Evolutionary conservation across 2,329 filamentous ascomycete genomes (phyloP).

Genomic region (Teratosphaeria destructans): DNA sequence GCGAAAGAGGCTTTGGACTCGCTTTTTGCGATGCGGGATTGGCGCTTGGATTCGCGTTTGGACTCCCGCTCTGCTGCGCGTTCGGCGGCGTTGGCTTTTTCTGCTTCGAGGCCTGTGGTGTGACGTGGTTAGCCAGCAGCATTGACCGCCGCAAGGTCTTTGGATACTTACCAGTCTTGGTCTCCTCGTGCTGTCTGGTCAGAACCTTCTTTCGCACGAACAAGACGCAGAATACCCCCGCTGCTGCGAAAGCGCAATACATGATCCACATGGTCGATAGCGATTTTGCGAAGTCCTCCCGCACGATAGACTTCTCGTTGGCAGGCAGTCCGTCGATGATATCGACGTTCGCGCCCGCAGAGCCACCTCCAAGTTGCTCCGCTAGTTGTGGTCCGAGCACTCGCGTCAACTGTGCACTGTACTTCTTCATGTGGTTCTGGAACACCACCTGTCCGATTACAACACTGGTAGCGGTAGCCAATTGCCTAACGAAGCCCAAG

Average conservation of each 20-base stretch:
- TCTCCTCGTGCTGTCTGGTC: constrained; percentile 35
- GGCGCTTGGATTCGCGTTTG: constrained; percentile 10
- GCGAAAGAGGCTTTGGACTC: background rate
- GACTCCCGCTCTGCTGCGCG: constrained; percentile 15
- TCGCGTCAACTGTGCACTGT: constrained; percentile 38
- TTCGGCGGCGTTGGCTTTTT: constrained; percentile 27
- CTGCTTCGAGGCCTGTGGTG: constrained; percentile 25
- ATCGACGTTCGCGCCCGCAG: constrained; percentile 51
- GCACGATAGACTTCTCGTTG: constrained; percentile 33
- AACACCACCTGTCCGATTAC: constrained; percentile 71
- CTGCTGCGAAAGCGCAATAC: constrained; percentile 32
- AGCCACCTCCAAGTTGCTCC: constrained; percentile 44
- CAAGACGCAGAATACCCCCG: constrained; percentile 30
- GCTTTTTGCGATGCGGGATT: background rate
- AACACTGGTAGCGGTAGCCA: constrained; percentile 57
- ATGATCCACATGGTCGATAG: constrained; percentile 41
- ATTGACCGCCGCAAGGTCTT: background rate
- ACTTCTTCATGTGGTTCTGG: constrained; percentile 59
- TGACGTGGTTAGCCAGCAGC: background rate
- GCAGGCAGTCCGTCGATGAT: constrained; percentile 44
- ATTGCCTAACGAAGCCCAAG: constrained; percentile 57
- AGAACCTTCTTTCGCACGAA: constrained; percentile 34
- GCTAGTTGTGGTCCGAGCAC: constrained; percentile 45
- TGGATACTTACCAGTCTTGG: constrained; percentile 31
- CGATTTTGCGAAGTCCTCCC: constrained; percentile 33